A percentile compares a stretch with the other conserved stretches of the same genome.
Conservation (phyloP, 176 grass and related monocot genomes). For the Eremochloa ophiuroides region DNA sequence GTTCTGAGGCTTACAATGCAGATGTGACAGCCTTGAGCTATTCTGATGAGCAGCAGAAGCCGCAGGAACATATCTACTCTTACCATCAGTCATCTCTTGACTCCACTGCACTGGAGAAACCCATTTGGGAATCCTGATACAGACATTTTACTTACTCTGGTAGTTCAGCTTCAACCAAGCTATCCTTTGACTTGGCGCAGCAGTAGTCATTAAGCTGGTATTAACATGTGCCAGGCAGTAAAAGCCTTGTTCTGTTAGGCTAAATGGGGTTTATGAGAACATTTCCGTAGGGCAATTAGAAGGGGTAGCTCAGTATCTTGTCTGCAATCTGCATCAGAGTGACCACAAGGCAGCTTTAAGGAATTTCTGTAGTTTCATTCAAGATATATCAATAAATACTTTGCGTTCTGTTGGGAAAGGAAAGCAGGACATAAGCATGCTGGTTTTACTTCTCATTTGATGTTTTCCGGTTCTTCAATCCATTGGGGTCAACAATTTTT, state of each 20-base stretch:
- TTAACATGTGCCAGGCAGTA: slow-evolving; percentile 8
- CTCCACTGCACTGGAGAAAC: slow-evolving; percentile 41
- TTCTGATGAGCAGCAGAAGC: slow-evolving; percentile 44
- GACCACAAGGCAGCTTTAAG: neutral
- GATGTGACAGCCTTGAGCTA: slow-evolving; percentile 40
- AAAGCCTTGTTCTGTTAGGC: neutral
- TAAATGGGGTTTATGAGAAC: neutral
- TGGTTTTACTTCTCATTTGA: neutral
- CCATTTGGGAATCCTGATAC: slow-evolving; percentile 45
- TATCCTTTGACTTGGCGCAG: neutral
- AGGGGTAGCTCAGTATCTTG: slow-evolving; percentile 1
- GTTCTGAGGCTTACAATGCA: slow-evolving; percentile 33
- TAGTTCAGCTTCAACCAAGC: slow-evolving; percentile 29
- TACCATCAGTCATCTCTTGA: slow-evolving; percentile 52
- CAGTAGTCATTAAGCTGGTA: slow-evolving; percentile 7
- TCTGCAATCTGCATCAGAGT: neutral
- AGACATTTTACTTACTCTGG: slow-evolving; percentile 17
- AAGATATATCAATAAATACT: slow-evolving; percentile 25
- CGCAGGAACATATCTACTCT: slow-evolving; percentile 43
- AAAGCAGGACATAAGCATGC: neutral
- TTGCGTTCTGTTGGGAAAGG: neutral
- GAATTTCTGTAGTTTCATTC: slow-evolving; percentile 23
- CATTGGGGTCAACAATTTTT: neutral
- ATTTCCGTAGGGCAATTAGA: neutral
- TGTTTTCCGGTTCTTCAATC: neutral